Conservation (phyloP, 1,284 basidiomycete species). For the Trichosporon asahii region DNA sequence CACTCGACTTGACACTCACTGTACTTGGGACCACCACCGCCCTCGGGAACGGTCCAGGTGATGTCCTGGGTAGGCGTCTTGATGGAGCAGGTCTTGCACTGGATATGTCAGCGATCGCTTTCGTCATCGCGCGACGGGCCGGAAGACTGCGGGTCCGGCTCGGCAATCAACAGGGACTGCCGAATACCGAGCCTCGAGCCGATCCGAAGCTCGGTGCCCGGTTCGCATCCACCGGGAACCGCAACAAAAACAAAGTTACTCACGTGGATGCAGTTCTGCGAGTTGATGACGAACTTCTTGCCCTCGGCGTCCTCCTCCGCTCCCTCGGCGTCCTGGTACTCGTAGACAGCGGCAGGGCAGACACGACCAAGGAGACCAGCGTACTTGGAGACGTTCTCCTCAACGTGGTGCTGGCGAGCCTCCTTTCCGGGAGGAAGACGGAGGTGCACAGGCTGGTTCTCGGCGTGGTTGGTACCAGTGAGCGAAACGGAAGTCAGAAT, state of each 20-base stretch:
- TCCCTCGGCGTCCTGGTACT: slow-evolving; percentile 73
- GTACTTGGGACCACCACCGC: slow-evolving; percentile 89
- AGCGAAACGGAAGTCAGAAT: slow-evolving; percentile 85
- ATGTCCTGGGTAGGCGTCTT: slow-evolving; percentile 90
- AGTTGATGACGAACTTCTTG: slow-evolving; percentile 93
- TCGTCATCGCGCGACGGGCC: not conserved
- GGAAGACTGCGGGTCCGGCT: not conserved
- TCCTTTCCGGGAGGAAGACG: slow-evolving; percentile 60
- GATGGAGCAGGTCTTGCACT: slow-evolving; percentile 92
- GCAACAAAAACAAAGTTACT: slow-evolving; percentile 22
- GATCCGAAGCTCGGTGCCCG: not conserved
- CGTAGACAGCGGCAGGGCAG: slow-evolving; percentile 96
- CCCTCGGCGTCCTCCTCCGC: slow-evolving; percentile 61
- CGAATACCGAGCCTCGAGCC: slow-evolving; percentile 14
- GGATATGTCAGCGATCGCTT: slow-evolving; percentile 35
- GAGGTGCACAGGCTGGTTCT: slow-evolving; percentile 91
- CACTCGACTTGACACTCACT: slow-evolving; percentile 56
- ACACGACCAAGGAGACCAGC: slow-evolving; percentile 82
- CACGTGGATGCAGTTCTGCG: slow-evolving; percentile 61
- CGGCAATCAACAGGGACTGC: not conserved
- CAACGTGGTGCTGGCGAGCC: slow-evolving; percentile 64
- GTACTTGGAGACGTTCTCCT: slow-evolving; percentile 72
- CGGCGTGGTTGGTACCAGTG: slow-evolving; percentile 94
- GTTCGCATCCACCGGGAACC: not conserved
- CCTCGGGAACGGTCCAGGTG: slow-evolving; percentile 84